Percentiles rank a stretch among this genome's conserved stretches.
phyloP scores from a whole-genome alignment of 352 stramenopile species.

The Pythium utonaiense region DNA sequence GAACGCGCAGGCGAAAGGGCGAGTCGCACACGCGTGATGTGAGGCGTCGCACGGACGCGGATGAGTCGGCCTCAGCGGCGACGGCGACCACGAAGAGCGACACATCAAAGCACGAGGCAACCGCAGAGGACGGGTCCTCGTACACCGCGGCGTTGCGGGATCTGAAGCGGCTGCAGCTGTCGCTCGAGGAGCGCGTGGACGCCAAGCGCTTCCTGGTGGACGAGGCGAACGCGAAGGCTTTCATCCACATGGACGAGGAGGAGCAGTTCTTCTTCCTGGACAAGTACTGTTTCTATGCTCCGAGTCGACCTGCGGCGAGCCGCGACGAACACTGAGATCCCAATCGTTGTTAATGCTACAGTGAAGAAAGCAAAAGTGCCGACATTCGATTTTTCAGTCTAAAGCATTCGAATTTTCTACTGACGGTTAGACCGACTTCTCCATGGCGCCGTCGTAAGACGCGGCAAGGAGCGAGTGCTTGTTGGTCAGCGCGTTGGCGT shows the following conservation, averaged over 20 bases:
- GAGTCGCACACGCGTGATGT: not conserved
- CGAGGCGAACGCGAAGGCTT: slow-evolving; percentile 8
- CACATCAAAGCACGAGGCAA: too few relatives aligned
- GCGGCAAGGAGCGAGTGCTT: not conserved
- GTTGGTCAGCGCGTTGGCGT: not conserved
- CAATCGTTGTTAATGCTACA: slow-evolving; percentile 18
- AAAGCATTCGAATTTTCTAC: not conserved
- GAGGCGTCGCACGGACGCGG: not conserved
- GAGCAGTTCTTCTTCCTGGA: slow-evolving; percentile 4
- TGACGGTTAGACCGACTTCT: not conserved
- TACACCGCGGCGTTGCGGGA: not conserved
- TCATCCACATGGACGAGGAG: slow-evolving; percentile 8
- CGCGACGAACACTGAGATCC: not conserved
- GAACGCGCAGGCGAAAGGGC: too few relatives aligned
- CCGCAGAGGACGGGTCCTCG: not conserved
- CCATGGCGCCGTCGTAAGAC: not conserved
- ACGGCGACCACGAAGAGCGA: not conserved
- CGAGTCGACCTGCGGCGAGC: slow-evolving; percentile 15
- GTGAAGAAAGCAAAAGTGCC: not conserved
- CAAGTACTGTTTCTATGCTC: not conserved
- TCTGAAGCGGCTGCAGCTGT: slow-evolving; percentile 8
- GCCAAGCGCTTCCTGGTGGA: slow-evolving; percentile 14
- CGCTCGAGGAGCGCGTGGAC: not conserved
- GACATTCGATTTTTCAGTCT: not conserved
- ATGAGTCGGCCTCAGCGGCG: not conserved